Evolutionary conservation across 139 green algal species (phyloP), one percentile per base, ranked within the genome.

Genomic region (Picochlorum sp.): DNA sequence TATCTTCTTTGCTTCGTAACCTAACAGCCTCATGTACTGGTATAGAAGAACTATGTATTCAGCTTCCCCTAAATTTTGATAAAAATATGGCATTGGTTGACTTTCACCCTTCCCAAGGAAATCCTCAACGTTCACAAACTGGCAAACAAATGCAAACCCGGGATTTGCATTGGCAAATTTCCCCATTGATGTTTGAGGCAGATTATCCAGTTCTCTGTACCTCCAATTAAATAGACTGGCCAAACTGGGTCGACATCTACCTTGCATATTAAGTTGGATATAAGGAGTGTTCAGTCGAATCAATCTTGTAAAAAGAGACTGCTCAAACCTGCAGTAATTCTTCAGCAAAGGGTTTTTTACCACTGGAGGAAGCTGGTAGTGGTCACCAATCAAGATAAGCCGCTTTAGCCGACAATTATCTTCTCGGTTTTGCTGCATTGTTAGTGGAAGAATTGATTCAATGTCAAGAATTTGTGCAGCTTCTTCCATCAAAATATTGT

Each of bases 401-500:
- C 88, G 77, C 75, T 95, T 95, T 23, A 95, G 76, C 16, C 88
- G 70, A 20, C 58, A 75, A 20, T 61, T 49, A 4, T 80, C 83
- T 57, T 87, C 72, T 24, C 86, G 54, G 26, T 62, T 56, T 16
- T 47, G 28, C 80, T 92, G 85, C 37, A 95, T 74, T 57, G 92
- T 73, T 86, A 99, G 92, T 65, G 94, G 94, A 59, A 99, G 94
- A 78, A 98, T 95, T n/a, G 94, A 95, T 81, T 99, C 94, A 49
- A 99, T 92, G 81, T 99, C 94, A 71, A 97, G 78, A 51, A 98
- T 90, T 81, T 99, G 94, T 9, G 86, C 94, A 30, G 74, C 80
- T 73, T 99, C 94, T 85, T 99, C 94, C 86, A 99, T 97, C 38
- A 99, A 62, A 54, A 99, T 77, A 71, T 90, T 98, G 83, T 99